Base-by-base conservation (phyloP, 176 grass and related monocot species). In the Canna indica region DNA sequence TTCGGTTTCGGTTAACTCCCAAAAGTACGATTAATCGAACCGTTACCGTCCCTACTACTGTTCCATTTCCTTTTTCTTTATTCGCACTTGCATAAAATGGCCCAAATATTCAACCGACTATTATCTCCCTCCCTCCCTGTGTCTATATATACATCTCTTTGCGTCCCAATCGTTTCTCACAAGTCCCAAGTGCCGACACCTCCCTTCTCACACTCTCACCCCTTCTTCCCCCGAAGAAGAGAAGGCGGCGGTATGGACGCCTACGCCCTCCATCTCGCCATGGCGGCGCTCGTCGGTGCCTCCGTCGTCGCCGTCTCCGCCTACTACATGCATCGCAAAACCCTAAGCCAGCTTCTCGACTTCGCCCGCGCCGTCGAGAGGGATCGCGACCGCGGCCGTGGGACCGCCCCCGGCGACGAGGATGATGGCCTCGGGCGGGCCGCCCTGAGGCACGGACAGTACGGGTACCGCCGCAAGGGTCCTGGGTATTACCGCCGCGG, bases 261-360 rank as follows among this genome's bases (percentile, higher is more conserved):
- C 70, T 92, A 97, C 82, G 83, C 77, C 33, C 63, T 93, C 48
- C 88, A 97, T 74, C 86, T 97, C 59, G 88, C 86, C 64, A 68
- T 90, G 80, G 89, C 89, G 72, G 94, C 84, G 34, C 84, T 97
- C 72, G 59, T 93, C 0, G 94, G 94, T 9, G 89, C 89, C 59
- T 82, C 89, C 69, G 74, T 84, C 69, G 82, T 90, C 27, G 86
- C 84, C 41, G 77, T 65, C 9, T 84, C 89, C 24, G 82, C 80
- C 39, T 97, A 93, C 86, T 97, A 90, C 80, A 80, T 93, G 82
- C 94, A 99, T 75, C 85, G 80, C 77, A 84, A 86, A 70, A 74
- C 86, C 75, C 77, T 99, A 81, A 69, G 72, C 18, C 77, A 90
- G 69, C 68, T 93, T n/a, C 64, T 85, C 64, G 85, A 86, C 26